Evolutionary conservation across 1,284 basidiomycete species (phyloP).

Genomic region (Ganoderma multipileum): DNA sequence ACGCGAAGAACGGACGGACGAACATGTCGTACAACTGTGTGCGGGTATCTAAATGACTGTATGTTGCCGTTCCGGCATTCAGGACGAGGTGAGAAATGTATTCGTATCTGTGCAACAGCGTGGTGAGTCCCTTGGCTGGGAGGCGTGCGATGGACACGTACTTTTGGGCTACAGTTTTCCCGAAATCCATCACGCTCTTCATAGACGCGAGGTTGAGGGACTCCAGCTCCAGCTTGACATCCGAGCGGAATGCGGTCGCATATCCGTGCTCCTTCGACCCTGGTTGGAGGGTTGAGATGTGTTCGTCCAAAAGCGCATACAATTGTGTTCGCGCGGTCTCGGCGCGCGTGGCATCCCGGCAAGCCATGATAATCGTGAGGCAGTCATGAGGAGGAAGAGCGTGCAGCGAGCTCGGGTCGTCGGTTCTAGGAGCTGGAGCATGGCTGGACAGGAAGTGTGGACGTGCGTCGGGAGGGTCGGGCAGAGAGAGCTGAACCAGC

Average conservation of each 20-base stretch:
- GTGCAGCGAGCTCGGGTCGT: slow-evolving; percentile 4
- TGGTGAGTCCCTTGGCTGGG: neutral
- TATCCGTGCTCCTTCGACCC: slow-evolving; percentile 52
- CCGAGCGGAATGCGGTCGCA: slow-evolving; percentile 64
- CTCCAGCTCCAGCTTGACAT: slow-evolving; percentile 68
- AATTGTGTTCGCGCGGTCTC: slow-evolving; percentile 66
- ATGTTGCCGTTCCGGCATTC: slow-evolving; percentile 82
- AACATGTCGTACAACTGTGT: slow-evolving; percentile 55
- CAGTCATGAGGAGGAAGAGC: slow-evolving; percentile 42
- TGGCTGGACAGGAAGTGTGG: slow-evolving; percentile 45
- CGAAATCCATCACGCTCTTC: slow-evolving; percentile 70
- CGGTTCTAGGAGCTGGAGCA: neutral
- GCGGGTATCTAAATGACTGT: slow-evolving; percentile 63
- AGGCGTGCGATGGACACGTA: slow-evolving; percentile 42
- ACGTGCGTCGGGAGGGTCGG: slow-evolving; percentile 55
- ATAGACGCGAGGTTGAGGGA: slow-evolving; percentile 72
- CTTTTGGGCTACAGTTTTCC: slow-evolving; percentile 60
- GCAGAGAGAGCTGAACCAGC: slow-evolving; percentile 69
- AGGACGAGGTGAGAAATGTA: slow-evolving; percentile 85
- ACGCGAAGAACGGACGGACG: slow-evolving; percentile 50
- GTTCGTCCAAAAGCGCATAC: slow-evolving; percentile 58
- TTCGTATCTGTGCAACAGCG: slow-evolving; percentile 61
- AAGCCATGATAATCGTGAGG: slow-evolving; percentile 85
- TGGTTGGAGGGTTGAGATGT: slow-evolving; percentile 48
- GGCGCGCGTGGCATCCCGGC: slow-evolving; percentile 72